Base-by-base conservation (phyloP, 78 protist genomes). In the Corallochytrium limacisporum region DNA sequence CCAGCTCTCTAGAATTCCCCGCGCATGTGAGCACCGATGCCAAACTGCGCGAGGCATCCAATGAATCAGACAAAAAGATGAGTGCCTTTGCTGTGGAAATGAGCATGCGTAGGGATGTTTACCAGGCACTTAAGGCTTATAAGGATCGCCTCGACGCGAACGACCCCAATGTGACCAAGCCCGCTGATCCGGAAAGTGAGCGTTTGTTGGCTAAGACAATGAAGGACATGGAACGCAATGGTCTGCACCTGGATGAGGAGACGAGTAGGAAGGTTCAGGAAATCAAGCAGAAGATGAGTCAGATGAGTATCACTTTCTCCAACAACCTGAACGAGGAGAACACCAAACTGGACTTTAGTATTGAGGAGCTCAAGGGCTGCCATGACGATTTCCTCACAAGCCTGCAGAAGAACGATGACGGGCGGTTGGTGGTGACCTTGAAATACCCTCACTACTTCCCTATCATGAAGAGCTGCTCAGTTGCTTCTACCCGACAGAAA, bases 371-470 rank as follows among this genome's bases (percentile, higher is more conserved):
- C 15, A 44, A 44, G 26, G 82, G 82, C 5, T 3, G 60, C 24
- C 65, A 39, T 16, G 71, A 3, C 44, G 63, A 65, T n/a, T 44
- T 60, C 5, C 1, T 75, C 46, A 24, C 3, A 38, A 4, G 31
- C 36, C 51, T 55, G 37, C 1, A 8, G 16, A 29, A 20, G 35
- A 42, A 46, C 56, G 76, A 28, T 5, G 71, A 31, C 26, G 62
- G 65, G 38, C 51, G 54, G 69, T 24, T 6, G 39, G 35, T 15
- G 62, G 13, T 71, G 37, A 39, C 61, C 18, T 44, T 75, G 36
- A 50, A 57, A 37, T 70, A 70, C 59, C 82, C 82, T 22, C 60
- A 57, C 63, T 24, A 43, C 63, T 4, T 69, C 26, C 75, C 69
- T 39, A 46, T 48, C 33, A 43, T 77, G 72, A 9, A 51, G 44